These are phyloP conservation scores for Boletus coccyginus DNA, from an alignment of 768 basidiomycete species.

Conservation along the genomic window DNA sequence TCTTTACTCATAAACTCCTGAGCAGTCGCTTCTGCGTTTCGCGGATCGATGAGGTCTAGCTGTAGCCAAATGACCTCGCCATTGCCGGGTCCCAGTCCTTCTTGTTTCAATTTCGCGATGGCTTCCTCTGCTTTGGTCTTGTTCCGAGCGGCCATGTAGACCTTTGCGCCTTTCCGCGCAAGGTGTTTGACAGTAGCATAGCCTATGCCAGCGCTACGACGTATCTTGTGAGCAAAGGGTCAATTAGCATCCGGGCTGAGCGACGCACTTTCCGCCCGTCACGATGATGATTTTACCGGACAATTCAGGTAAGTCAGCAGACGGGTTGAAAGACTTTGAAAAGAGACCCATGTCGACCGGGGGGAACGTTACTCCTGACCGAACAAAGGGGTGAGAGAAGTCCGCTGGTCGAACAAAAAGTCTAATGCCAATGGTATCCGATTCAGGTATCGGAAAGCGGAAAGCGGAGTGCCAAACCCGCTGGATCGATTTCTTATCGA, in stretches of 20 bases:
- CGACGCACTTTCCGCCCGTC: slow-evolving; percentile 53
- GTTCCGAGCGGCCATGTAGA: slow-evolving; percentile 55
- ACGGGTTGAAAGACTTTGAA: slow-evolving; percentile 33
- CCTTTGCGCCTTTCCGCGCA: slow-evolving; percentile 52
- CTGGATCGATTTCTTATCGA: too few relatives aligned
- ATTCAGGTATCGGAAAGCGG: too few relatives aligned
- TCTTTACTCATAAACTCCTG: slow-evolving; percentile 50
- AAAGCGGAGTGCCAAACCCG: too few relatives aligned
- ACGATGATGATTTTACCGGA: slow-evolving; percentile 47
- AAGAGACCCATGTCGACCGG: slow-evolving; percentile 9
- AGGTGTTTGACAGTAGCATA: slow-evolving; percentile 51
- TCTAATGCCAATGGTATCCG: too few relatives aligned
- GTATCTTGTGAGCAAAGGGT: too few relatives aligned
- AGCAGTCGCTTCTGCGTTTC: slow-evolving; percentile 45
- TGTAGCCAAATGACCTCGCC: slow-evolving; percentile 49
- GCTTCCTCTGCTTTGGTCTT: slow-evolving; percentile 45
- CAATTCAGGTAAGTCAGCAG: slow-evolving; percentile 35
- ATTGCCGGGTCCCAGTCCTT: slow-evolving; percentile 42
- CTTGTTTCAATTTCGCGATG: slow-evolving; percentile 42
- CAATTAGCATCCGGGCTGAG: too few relatives aligned
- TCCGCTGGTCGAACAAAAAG: too few relatives aligned
- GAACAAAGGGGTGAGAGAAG: too few relatives aligned
- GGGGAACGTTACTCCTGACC: not conserved
- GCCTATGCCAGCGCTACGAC: slow-evolving; percentile 48
- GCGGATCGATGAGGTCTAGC: slow-evolving; percentile 51